phyloP scores from a whole-genome alignment of 208 protist species.

The Angomonas ambiguus region DNA sequence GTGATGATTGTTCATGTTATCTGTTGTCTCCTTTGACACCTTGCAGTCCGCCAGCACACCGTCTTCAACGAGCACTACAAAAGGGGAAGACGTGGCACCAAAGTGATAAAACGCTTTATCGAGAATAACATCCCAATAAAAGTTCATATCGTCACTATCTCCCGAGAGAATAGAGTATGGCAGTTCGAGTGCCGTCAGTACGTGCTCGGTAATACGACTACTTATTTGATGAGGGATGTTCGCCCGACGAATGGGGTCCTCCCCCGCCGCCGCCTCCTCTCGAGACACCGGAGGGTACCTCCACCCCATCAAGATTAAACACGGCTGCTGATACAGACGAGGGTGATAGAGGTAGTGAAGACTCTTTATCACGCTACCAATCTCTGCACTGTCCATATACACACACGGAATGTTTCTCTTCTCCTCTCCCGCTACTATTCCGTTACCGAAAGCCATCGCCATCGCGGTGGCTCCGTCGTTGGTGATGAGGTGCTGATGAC shows the following conservation, averaged over 20 bases:
- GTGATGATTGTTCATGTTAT: background rate
- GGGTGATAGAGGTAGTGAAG: background rate
- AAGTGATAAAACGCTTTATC: slow-evolving; percentile 1
- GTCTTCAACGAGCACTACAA: background rate
- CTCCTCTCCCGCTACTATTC: background rate
- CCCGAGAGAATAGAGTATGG: background rate
- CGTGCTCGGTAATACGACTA: background rate
- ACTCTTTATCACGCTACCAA: background rate
- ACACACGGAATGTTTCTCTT: background rate
- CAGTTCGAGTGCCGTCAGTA: background rate
- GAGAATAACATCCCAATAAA: background rate
- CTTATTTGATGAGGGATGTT: no score
- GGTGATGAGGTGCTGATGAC: background rate
- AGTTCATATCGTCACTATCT: background rate
- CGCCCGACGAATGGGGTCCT: no score
- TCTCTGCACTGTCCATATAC: background rate
- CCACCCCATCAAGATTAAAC: background rate
- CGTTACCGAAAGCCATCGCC: background rate
- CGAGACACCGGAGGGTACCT: background rate
- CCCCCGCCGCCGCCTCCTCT: background rate
- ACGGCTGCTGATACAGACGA: background rate
- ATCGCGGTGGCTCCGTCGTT: background rate
- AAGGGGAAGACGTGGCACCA: background rate
- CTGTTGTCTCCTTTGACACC: no score
- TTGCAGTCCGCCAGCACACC: background rate